phyloP scores from a whole-genome alignment of 202 grass and related monocot species.

The Panicum hallii region DNA sequence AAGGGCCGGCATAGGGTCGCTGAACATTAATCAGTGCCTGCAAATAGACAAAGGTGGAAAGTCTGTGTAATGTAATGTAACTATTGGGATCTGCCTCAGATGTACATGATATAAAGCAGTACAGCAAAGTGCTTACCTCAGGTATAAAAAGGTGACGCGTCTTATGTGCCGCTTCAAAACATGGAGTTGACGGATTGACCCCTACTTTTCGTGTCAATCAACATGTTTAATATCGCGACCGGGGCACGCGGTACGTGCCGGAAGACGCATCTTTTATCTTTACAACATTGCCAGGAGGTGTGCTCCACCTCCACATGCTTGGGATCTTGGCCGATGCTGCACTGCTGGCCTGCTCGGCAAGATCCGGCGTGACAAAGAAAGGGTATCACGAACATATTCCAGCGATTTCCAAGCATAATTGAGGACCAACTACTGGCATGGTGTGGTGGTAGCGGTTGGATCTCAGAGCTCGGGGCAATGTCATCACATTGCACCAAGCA shows the following conservation, averaged over 20 bases:
- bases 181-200: not conserved
- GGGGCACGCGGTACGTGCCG: too few species aligned
- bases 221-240: not conserved
- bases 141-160: not conserved
- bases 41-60: not conserved
- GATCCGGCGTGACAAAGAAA: not conserved
- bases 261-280: not conserved
- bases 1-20: not conserved
- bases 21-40: not conserved
- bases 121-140: not conserved
- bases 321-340: not conserved
- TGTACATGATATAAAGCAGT: not conserved
- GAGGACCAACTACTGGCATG: too few species aligned
- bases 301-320: slow-evolving; percentile 1
- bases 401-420: not conserved
- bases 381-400: not conserved
- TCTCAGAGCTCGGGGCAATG: too few species aligned
- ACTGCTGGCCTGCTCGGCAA: not conserved
- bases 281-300: not conserved
- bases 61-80: not conserved
- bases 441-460: not conserved
- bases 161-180: not conserved
- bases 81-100: not conserved
- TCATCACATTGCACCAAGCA: too few species aligned
- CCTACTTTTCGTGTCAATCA: not conserved